These are phyloP conservation scores for Naumovozyma dairenensis DNA, from an alignment of 805 yeast species.

Conservation along the genomic window DNA sequence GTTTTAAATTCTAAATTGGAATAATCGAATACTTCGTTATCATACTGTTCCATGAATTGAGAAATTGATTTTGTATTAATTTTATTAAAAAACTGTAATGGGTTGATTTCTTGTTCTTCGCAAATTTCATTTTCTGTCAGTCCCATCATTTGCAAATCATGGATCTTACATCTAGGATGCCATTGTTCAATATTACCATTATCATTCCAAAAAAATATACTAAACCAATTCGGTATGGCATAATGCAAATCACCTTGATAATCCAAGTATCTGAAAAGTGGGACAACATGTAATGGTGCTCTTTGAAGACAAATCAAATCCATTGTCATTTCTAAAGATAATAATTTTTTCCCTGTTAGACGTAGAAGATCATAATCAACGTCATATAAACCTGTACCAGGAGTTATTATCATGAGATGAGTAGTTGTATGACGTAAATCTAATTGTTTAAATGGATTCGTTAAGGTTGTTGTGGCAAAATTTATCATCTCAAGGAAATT, in stretches of 20 bases:
- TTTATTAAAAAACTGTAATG: slow-evolving; percentile 32
- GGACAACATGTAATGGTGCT: slow-evolving; percentile 88
- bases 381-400: slow-evolving; percentile 90
- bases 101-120: slow-evolving; percentile 50
- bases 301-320: slow-evolving; percentile 83
- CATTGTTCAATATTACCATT: slow-evolving; percentile 44
- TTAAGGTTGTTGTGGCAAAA: slow-evolving; percentile 66
- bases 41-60: slow-evolving; percentile 63
- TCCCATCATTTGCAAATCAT: slow-evolving; percentile 97
- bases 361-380: slow-evolving; percentile 72
- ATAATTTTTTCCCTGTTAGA: slow-evolving; percentile 64
- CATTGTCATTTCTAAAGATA: slow-evolving; percentile 73
- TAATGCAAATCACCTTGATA: slow-evolving; percentile 43
- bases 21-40: slow-evolving; percentile 40
- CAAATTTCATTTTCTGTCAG: slow-evolving; percentile 83
- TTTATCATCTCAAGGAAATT: slow-evolving; percentile 82
- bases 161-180: slow-evolving; percentile 91
- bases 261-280: slow-evolving; percentile 67
- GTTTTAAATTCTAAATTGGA: background rate
- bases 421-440: slow-evolving; percentile 84
- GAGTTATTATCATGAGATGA: slow-evolving; percentile 80
- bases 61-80: slow-evolving; percentile 37
- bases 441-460: slow-evolving; percentile 71
- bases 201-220: slow-evolving; percentile 82
- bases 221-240: slow-evolving; percentile 92